Percentiles rank a stretch among this genome's conserved stretches.
These are phyloP conservation scores for Annona cherimola DNA, from an alignment of 164 flowering plant species.

Conservation along the genomic window DNA sequence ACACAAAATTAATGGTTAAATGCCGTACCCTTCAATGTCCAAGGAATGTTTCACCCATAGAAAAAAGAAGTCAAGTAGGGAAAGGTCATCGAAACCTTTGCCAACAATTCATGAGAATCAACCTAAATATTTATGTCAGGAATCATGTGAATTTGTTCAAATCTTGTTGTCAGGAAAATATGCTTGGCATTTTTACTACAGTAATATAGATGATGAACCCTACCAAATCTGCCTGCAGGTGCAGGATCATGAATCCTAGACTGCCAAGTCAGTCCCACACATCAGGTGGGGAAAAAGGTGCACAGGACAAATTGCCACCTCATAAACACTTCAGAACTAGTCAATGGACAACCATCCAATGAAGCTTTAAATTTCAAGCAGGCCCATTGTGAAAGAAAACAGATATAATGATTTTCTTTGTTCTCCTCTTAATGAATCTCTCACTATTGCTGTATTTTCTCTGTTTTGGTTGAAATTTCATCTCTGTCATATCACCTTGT, in stretches of 20 bases:
- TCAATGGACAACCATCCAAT: too few relatives aligned
- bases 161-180: not conserved
- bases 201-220: not conserved
- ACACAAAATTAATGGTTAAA: constrained; percentile 5
- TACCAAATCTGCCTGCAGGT: not conserved
- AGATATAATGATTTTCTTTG: too few relatives aligned
- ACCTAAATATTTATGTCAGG: too few relatives aligned
- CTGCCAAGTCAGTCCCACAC: not conserved
- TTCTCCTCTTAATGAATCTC: too few relatives aligned
- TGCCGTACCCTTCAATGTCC: not conserved
- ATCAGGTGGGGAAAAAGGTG: not conserved
- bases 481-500: not conserved
- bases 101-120: not conserved
- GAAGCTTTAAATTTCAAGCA: too few relatives aligned
- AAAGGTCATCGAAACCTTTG: not conserved
- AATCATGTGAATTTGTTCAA: not conserved
- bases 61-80: not conserved
- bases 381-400: too few relatives aligned
- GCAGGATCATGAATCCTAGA: not conserved
- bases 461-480: too few relatives aligned
- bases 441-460: too few relatives aligned
- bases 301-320: too few relatives aligned
- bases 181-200: not conserved
- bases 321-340: too few relatives aligned
- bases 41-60: not conserved